Percentiles rank a stretch among this genome's conserved stretches.
Conservation (phyloP, 371 early-diverging fungal species). For the Capillidium heterosporum region DNA sequence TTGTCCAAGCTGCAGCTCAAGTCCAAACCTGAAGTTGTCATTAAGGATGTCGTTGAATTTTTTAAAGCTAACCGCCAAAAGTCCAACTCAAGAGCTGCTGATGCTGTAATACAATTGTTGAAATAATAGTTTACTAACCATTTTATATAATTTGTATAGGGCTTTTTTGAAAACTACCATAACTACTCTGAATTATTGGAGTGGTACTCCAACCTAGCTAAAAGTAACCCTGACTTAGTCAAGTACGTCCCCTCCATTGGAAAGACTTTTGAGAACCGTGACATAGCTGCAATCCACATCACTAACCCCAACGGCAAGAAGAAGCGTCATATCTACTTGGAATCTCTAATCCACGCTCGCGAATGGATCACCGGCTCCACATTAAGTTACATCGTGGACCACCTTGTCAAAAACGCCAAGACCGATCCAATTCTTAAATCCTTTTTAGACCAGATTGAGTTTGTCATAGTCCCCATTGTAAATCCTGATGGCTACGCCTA, state of each 20-base stretch:
- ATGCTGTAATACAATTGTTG: too few relatives aligned
- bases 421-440: background rate
- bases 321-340: constrained; percentile 3
- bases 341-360: constrained; percentile 4
- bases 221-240: background rate
- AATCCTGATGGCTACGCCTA: constrained; percentile 29
- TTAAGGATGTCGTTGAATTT: too few relatives aligned
- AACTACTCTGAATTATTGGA: background rate
- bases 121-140: too few relatives aligned
- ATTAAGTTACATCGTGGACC: background rate
- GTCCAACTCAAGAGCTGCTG: too few relatives aligned
- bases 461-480: constrained; percentile 21
- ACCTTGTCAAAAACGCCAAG: background rate
- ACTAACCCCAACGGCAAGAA: background rate
- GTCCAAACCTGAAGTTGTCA: too few relatives aligned
- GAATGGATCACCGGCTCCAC: constrained; percentile 7
- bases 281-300: constrained; percentile 2
- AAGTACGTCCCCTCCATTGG: constrained; percentile 5
- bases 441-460: constrained; percentile 9
- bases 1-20: too few relatives aligned
- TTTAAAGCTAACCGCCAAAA: too few relatives aligned
- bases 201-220: background rate
- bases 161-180: background rate
- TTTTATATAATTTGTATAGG: too few relatives aligned
- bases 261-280: background rate